Conservation (phyloP, 2,329 filamentous ascomycete genomes). For the Aureobasidium sp. region DNA sequence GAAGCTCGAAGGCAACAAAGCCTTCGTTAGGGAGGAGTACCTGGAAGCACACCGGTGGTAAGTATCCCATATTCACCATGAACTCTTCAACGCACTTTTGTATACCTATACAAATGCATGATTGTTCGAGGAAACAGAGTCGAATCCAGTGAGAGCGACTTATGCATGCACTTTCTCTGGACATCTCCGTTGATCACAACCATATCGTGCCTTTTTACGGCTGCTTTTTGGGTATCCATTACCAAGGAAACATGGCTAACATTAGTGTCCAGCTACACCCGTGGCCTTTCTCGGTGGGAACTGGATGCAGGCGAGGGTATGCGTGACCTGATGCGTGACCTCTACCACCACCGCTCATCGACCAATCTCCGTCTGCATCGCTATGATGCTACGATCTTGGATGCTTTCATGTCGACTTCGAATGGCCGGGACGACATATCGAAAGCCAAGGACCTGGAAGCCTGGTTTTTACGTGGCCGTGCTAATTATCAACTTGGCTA, state of each 20-base stretch:
- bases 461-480: constrained; percentile 22
- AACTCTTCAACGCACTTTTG: not conserved
- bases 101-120: not conserved
- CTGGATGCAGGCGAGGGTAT: not conserved
- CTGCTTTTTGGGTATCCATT: too few species aligned
- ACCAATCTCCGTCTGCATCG: constrained; percentile 19
- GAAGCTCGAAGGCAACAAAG: constrained; percentile 22
- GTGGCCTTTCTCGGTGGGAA: not conserved
- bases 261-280: not conserved
- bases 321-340: constrained; percentile 14
- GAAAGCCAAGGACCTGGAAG: constrained; percentile 20
- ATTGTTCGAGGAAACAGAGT: not conserved
- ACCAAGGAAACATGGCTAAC: not conserved
- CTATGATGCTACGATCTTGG: constrained; percentile 20
- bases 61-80: not conserved
- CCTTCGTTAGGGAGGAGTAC: constrained; percentile 18
- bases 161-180: not conserved
- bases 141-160: not conserved
- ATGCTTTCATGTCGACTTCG: constrained; percentile 19
- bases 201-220: not conserved
- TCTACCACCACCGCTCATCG: constrained; percentile 23
- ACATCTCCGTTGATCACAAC: not conserved
- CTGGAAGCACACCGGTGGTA: constrained; percentile 15
- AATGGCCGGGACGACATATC: not conserved
- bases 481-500: constrained; percentile 24